These are phyloP conservation scores for Rhizopogon roseolus DNA, from an alignment of 768 basidiomycete species.

Conservation along the genomic window DNA sequence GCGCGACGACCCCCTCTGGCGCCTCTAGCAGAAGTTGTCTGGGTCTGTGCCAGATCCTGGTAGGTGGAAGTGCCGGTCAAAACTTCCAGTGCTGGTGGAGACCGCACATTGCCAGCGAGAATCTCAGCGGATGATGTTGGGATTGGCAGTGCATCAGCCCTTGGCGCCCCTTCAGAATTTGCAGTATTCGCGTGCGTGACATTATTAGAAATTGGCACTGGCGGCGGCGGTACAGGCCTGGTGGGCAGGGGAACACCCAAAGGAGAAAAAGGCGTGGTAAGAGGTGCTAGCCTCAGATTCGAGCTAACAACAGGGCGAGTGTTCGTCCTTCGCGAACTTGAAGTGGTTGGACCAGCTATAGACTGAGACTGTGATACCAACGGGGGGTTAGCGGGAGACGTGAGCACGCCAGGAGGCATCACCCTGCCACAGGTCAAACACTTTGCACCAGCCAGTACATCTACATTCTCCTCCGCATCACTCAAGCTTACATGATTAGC, in stretches of 20 bases:
- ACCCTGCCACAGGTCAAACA: conserved; percentile 1
- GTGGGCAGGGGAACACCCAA: neutral
- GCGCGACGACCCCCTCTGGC: neutral
- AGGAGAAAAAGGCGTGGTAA: neutral
- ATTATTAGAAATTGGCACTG: neutral
- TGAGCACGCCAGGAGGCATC: neutral
- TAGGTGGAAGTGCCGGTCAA: neutral
- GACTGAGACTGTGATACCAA: neutral
- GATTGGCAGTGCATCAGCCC: too few species aligned
- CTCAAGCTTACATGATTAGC: neutral
- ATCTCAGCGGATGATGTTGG: neutral
- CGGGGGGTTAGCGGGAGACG: neutral
- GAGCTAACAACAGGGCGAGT: conserved; percentile 10
- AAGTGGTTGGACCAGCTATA: neutral
- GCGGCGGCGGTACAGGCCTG: neutral
- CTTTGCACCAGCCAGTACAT: neutral
- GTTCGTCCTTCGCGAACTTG: neutral
- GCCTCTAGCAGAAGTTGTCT: neutral
- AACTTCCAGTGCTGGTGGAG: neutral
- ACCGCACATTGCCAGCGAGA: neutral
- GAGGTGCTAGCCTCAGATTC: conserved; percentile 6
- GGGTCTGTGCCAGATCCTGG: neutral
- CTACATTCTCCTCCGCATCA: neutral
- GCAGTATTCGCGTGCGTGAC: too few species aligned
- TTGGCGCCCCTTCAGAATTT: too few species aligned